Conservation (phyloP, 2,329 filamentous ascomycete species). For the Colletotrichum orbiculare region DNA sequence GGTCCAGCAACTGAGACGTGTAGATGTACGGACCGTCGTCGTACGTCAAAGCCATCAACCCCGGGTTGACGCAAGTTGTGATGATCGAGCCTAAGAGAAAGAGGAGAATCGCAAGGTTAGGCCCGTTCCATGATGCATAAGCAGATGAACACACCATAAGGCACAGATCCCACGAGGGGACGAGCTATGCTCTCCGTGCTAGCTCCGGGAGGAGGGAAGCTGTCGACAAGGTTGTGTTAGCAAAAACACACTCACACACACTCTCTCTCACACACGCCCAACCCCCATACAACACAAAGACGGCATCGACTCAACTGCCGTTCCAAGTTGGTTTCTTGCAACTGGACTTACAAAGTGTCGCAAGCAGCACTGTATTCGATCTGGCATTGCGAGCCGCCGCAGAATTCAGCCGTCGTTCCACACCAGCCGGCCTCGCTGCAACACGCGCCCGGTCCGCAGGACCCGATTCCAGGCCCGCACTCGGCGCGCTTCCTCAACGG, state of each 20-base stretch:
- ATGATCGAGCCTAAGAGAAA: conserved; percentile 45
- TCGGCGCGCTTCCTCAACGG: conserved; percentile 37
- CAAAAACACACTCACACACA: background rate
- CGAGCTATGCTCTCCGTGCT: conserved; percentile 47
- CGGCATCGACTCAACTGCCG: background rate
- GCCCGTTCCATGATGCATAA: conserved; percentile 26
- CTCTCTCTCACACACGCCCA: no score
- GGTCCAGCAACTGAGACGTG: conserved; percentile 54
- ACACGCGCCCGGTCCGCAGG: conserved; percentile 46
- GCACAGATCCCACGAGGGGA: conserved; percentile 47
- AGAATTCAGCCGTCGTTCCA: conserved; percentile 48
- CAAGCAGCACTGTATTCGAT: conserved; percentile 53
- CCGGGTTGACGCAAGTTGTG: conserved; percentile 49
- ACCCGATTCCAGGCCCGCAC: conserved; percentile 50
- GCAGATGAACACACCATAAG: conserved; percentile 49
- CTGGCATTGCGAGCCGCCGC: conserved; percentile 52
- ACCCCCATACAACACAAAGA: no score
- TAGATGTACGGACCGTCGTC: conserved; percentile 59
- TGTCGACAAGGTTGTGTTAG: conserved; percentile 32
- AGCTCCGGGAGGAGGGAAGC: conserved; percentile 46
- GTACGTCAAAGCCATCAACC: conserved; percentile 57
- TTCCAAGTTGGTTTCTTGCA: background rate
- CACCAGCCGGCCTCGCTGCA: conserved; percentile 53
- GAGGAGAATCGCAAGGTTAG: conserved; percentile 36
- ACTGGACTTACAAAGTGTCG: conserved; percentile 52